Evolutionary conservation across 805 yeast genomes (phyloP).

Genomic region (Starmerella stellata): DNA sequence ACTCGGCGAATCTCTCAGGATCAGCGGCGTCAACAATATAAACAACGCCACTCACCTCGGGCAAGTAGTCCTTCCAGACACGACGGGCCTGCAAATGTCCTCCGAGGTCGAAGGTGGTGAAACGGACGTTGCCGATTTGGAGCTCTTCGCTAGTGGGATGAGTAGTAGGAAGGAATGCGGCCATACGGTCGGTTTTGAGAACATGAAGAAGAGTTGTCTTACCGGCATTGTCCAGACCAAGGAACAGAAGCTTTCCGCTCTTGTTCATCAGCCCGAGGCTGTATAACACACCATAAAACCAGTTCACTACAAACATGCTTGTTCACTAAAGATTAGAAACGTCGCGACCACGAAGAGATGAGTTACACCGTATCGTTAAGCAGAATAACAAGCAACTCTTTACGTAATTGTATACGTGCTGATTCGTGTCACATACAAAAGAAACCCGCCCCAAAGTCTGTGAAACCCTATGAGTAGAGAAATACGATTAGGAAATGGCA

Average conservation of each 20-base stretch:
- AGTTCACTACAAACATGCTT: constrained; percentile 31
- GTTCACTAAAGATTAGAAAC: background rate
- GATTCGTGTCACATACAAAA: too few species aligned
- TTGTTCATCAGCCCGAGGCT: constrained; percentile 76
- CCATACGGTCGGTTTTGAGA: constrained; percentile 88
- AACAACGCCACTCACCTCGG: constrained; percentile 95
- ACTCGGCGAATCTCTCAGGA: constrained; percentile 84
- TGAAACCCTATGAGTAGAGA: too few species aligned
- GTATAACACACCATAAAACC: constrained; percentile 57
- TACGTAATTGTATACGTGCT: too few species aligned
- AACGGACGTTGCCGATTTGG: constrained; percentile 87
- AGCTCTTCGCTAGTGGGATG: constrained; percentile 97
- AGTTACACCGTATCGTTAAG: too few species aligned
- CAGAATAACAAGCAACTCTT: too few species aligned
- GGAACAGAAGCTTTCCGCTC: constrained; percentile 86
- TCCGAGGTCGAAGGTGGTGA: constrained; percentile 96
- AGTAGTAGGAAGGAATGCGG: constrained; percentile 91
- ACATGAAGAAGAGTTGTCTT: constrained; percentile 78
- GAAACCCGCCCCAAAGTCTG: too few species aligned
- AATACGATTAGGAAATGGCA: too few species aligned
- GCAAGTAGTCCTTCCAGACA: constrained; percentile 98
- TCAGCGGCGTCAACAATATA: constrained; percentile 95
- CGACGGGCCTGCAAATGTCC: constrained; percentile 98
- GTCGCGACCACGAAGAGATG: background rate
- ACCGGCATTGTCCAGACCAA: constrained; percentile 96